Evolutionary conservation across 805 yeast species (phyloP), one percentile per base, ranked within the genome.

Genomic region (Candida silvatica): DNA sequence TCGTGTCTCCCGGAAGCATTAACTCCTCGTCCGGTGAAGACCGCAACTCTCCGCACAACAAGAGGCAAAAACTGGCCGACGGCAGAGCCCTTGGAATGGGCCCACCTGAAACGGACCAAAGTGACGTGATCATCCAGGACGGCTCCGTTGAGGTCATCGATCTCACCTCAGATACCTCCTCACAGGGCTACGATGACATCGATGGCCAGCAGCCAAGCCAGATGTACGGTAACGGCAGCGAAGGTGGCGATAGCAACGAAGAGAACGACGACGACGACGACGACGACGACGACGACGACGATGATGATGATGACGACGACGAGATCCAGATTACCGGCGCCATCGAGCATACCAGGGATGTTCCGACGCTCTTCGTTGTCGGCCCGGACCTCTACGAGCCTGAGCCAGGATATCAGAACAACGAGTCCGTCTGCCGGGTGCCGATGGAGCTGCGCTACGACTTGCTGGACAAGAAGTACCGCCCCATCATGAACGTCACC

Each of bases 81-180:
- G n/a, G n/a, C n/a, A n/a, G n/a, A n/a, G n/a, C n/a, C n/a, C n/a
- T n/a, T n/a, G n/a, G n/a, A n/a, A n/a, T n/a, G n/a, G 7, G 14
- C 29, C 14, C 7, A 8, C 29, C 14, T 8, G 7, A 7, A 17
- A 27, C 14, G 29, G 29, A n/a, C n/a, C n/a, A n/a, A n/a, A n/a
- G n/a, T n/a, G n/a, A n/a, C 25, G 25, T 23, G 11, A 12, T 23
- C 12, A 12, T 23, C 9, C 9, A 12, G 11, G 25, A 23, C 25
- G 31, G n/a, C 18, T 11, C 7, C 6, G 17, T 11, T 29, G 31
- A 5, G 5, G 29, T 36, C 4, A 36, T 36, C 12, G 38, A 36
- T 36, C 26, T 36, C 15, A 36, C 38, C 2, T 29, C 35, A 9
- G 35, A 31, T 18, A 4, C 29, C 15, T 7, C n/a, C 8, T 25